Conservation (phyloP, 768 basidiomycete species). For the Suillus sp. region DNA sequence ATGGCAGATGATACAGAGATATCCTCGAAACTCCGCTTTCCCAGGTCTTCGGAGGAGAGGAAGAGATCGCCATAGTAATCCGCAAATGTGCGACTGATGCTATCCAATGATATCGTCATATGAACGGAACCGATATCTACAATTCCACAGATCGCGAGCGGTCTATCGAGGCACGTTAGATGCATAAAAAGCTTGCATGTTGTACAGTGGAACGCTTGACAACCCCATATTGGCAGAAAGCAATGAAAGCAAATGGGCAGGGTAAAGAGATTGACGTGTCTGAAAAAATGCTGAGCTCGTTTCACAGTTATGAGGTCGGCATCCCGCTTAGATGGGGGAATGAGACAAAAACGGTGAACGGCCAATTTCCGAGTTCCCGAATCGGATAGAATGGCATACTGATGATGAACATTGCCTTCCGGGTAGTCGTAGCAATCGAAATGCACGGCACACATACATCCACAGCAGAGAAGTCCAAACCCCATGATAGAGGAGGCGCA, state of each 20-base stretch:
- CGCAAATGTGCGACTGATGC: slow-evolving; percentile 59
- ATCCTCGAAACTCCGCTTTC: slow-evolving; percentile 64
- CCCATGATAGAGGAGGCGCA: slow-evolving; percentile 58
- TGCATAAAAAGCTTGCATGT: slow-evolving; percentile 67
- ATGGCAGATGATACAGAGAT: slow-evolving; percentile 57
- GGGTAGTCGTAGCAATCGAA: slow-evolving; percentile 78
- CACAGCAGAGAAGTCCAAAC: slow-evolving; percentile 73
- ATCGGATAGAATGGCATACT: slow-evolving; percentile 52
- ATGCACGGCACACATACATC: slow-evolving; percentile 72
- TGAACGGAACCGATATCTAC: slow-evolving; percentile 43
- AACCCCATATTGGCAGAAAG: slow-evolving; percentile 74
- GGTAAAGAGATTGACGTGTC: slow-evolving; percentile 67
- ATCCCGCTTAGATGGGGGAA: slow-evolving; percentile 39
- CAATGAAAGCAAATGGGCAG: slow-evolving; percentile 73
- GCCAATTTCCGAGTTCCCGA: slow-evolving; percentile 55
- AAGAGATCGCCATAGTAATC: slow-evolving; percentile 50
- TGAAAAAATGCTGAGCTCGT: slow-evolving; percentile 53
- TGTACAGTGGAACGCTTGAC: slow-evolving; percentile 66
- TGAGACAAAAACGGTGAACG: slow-evolving; percentile 59
- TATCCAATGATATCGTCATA: slow-evolving; percentile 52
- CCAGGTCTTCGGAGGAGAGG: slow-evolving; percentile 48
- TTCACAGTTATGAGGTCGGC: slow-evolving; percentile 20
- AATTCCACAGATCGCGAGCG: slow-evolving; percentile 43
- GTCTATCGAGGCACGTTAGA: slow-evolving; percentile 43
- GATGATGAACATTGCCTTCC: slow-evolving; percentile 57